Evolutionary conservation across 257 asterid genomes (phyloP).

Genomic region (Nicotiana knightiana): DNA sequence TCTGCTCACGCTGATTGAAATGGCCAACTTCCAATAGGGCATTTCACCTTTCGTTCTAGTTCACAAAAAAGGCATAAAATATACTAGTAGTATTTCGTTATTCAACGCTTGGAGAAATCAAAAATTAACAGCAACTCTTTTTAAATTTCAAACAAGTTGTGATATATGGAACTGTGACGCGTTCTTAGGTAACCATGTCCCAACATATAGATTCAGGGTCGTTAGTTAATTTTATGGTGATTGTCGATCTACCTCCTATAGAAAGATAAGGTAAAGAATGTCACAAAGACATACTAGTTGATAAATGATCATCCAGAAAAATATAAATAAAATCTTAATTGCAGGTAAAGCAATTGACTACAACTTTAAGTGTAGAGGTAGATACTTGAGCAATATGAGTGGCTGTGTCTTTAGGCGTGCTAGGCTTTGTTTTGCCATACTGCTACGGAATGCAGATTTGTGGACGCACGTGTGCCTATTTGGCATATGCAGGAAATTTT

Average conservation of each 20-base stretch:
- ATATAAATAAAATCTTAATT: neutral
- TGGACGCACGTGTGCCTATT: neutral
- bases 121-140: neutral
- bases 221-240: no score
- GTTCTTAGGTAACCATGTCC: neutral
- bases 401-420: neutral
- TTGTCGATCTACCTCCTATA: neutral
- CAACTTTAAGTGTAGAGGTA: neutral
- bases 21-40: neutral
- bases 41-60: neutral
- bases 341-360: neutral
- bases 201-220: neutral
- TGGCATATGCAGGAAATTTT: neutral
- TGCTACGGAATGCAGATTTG: neutral
- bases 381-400: neutral
- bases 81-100: neutral
- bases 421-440: neutral
- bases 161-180: no score
- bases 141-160: neutral
- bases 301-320: no score
- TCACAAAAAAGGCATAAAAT: neutral
- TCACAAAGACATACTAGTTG: no score
- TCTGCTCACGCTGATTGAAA: neutral
- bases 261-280: neutral
- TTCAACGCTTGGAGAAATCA: neutral